Evolutionary conservation across 805 yeast genomes (phyloP).

Genomic region (Spathaspora girioi): DNA sequence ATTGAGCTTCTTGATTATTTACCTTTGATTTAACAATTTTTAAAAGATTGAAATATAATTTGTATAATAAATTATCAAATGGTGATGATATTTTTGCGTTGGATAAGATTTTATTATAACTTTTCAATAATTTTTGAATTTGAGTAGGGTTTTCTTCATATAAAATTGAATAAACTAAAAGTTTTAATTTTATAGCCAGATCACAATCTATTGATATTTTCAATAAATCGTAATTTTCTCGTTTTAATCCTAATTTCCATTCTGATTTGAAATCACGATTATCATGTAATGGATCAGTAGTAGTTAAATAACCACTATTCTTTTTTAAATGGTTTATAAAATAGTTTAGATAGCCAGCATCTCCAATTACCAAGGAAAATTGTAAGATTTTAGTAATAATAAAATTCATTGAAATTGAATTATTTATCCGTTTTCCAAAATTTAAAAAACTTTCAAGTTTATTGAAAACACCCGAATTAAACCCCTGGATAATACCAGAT

Average conservation of each 20-base stretch:
- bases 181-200: conserved; percentile 31
- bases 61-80: conserved; percentile 25
- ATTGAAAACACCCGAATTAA: conserved; percentile 57
- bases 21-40: conserved; percentile 19
- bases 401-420: conserved; percentile 47
- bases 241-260: conserved; percentile 45
- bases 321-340: conserved; percentile 17
- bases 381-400: conserved; percentile 30
- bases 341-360: conserved; percentile 26
- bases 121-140: conserved; percentile 19
- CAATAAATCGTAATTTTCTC: conserved; percentile 17
- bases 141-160: conserved; percentile 25
- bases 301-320: conserved; percentile 11
- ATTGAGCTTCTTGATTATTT: conserved; percentile 18
- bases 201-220: conserved; percentile 8
- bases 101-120: conserved; percentile 22
- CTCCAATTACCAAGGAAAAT: conserved; percentile 27
- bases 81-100: conserved; percentile 6
- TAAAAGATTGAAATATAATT: conserved; percentile 24
- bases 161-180: conserved; percentile 39
- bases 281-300: conserved; percentile 29
- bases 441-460: conserved; percentile 66
- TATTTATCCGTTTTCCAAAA: conserved; percentile 48
- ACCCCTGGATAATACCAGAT: conserved; percentile 47
- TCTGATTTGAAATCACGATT: conserved; percentile 58